Percentiles rank a stretch among this genome's conserved stretches.
Conservation (phyloP, 805 yeast genomes). For the Kregervanrija fluxuum region DNA sequence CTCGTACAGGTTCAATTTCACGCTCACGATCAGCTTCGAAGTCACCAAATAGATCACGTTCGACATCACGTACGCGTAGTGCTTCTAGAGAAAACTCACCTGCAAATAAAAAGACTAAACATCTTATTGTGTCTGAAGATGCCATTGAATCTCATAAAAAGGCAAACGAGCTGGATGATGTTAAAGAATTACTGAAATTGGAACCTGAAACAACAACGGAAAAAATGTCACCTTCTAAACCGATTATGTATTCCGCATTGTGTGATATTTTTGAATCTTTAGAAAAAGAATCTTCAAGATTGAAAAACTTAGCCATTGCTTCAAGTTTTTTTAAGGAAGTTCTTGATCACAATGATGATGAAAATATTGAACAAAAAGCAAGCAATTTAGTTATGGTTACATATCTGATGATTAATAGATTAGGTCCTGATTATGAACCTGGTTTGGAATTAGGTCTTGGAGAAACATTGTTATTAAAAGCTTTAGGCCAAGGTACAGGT, state of each 20-base stretch:
- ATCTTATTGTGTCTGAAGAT: conserved; percentile 2
- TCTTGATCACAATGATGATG: conserved; percentile 33
- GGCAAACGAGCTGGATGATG: conserved; percentile 19
- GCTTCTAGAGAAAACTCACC: background rate
- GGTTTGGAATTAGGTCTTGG: conserved; percentile 93
- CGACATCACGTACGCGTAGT: background rate
- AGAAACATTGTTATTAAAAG: conserved; percentile 79
- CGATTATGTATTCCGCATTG: conserved; percentile 33
- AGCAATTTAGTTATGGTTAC: conserved; percentile 58
- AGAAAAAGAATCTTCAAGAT: conserved; percentile 74
- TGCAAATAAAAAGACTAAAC: conserved; percentile 2
- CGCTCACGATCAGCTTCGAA: conserved; percentile 1
- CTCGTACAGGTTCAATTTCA: conserved; percentile 1
- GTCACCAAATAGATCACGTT: background rate
- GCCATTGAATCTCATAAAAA: conserved; percentile 13
- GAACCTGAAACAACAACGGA: conserved; percentile 4
- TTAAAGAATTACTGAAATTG: conserved; percentile 9
- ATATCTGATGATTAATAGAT: conserved; percentile 77
- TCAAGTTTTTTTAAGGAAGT: conserved; percentile 66
- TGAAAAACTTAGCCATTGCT: conserved; percentile 71
- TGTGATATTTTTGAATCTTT: conserved; percentile 67
- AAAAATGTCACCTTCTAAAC: conserved; percentile 9
- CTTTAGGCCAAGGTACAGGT: conserved; percentile 87
- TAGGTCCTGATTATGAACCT: conserved; percentile 90
- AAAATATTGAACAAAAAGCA: conserved; percentile 12